A percentile compares a stretch with the other conserved stretches of the same genome.
Conservation (phyloP, 768 basidiomycete species). For the Leccinum incarnatum region DNA sequence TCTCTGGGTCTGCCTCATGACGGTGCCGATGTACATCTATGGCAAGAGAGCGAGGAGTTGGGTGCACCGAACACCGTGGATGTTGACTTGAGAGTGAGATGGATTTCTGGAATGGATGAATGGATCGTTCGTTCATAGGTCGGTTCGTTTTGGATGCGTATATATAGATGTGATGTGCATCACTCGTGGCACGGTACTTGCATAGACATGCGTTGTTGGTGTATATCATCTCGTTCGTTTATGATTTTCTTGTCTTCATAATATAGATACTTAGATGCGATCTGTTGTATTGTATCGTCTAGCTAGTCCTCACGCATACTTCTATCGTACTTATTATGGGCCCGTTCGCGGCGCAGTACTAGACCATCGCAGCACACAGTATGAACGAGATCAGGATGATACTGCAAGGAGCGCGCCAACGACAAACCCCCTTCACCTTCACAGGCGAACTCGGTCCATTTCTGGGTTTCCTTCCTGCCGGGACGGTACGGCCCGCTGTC, state of each 20-base stretch:
- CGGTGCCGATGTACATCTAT: conserved; percentile 1
- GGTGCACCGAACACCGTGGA: not conserved
- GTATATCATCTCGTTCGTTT: too few relatives aligned
- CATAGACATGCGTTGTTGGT: too few relatives aligned
- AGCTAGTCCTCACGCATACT: too few relatives aligned
- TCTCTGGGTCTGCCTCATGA: not conserved
- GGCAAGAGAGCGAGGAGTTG: not conserved
- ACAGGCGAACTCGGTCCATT: not conserved
- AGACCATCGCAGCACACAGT: conserved; percentile 18
- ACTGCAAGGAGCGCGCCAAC: conserved; percentile 17
- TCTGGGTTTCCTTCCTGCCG: not conserved
- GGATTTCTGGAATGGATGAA: not conserved
- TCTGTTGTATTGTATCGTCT: too few relatives aligned
- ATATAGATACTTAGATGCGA: too few relatives aligned
- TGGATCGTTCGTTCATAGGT: not conserved
- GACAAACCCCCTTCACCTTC: conserved; percentile 9
- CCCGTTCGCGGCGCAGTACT: too few relatives aligned
- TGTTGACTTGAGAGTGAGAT: not conserved
- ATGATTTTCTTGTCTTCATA: too few relatives aligned
- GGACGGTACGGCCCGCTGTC: not conserved
- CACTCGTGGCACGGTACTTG: too few relatives aligned
- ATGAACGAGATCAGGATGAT: conserved; percentile 29
- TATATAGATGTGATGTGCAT: too few relatives aligned
- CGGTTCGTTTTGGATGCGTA: too few relatives aligned
- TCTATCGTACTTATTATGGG: too few relatives aligned